Conservation (phyloP, 1,139 yeast species). For the Sugiyamaella novakii region DNA sequence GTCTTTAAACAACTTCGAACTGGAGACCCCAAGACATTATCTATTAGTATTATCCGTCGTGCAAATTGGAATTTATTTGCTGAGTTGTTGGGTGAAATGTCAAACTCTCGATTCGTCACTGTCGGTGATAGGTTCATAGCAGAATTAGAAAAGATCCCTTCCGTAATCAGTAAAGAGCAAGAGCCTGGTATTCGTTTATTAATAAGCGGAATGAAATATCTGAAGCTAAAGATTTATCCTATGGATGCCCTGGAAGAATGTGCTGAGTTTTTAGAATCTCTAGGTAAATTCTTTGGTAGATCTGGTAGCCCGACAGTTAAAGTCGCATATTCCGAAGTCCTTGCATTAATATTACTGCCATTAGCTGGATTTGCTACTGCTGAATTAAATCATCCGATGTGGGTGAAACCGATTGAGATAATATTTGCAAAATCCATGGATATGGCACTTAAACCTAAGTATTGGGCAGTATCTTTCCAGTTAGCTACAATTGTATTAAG, state of each 20-base stretch:
- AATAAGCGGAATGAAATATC: conserved; percentile 87
- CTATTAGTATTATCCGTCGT: conserved; percentile 72
- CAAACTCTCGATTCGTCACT: conserved; percentile 74
- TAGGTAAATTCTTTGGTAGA: conserved; percentile 76
- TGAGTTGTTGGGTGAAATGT: conserved; percentile 86
- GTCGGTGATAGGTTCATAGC: conserved; percentile 94
- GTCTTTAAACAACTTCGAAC: conserved; percentile 87
- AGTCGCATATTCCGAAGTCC: conserved; percentile 82
- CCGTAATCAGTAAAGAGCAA: conserved; percentile 54
- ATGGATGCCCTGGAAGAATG: conserved; percentile 88
- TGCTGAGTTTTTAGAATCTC: conserved; percentile 81
- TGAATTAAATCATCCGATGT: conserved; percentile 92
- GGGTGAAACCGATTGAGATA: conserved; percentile 78
- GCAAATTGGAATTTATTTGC: conserved; percentile 96
- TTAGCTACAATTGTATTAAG: conserved; percentile 73
- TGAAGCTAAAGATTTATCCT: conserved; percentile 76
- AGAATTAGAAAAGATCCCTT: conserved; percentile 80
- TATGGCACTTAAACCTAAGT: conserved; percentile 49
- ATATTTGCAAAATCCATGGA: conserved; percentile 58
- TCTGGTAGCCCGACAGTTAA: conserved; percentile 59
- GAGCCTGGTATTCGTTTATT: conserved; percentile 76
- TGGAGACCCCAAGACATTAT: conserved; percentile 73
- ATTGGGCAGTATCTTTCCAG: conserved; percentile 74
- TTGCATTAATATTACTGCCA: conserved; percentile 73
- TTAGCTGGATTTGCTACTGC: conserved; percentile 86